Evolutionary conservation across 108 stramenopile genomes (phyloP).

Genomic region (Nitzschia inconspicua): DNA sequence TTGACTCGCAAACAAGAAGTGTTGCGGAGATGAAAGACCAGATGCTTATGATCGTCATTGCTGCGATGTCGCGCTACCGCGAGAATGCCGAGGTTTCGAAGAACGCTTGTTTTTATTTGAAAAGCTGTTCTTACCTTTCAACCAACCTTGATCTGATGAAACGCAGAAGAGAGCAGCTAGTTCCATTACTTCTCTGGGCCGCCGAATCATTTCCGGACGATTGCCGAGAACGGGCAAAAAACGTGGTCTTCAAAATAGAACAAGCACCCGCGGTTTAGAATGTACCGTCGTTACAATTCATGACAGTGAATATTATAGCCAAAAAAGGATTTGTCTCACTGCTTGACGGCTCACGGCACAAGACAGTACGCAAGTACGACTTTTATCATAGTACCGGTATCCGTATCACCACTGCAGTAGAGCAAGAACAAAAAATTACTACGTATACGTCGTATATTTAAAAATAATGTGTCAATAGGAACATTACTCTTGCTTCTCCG

Average conservation of each 20-base stretch:
- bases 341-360: no score
- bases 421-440: no score
- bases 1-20: conserved; percentile 13
- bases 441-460: no score
- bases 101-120: conserved; percentile 29
- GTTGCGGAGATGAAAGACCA: conserved; percentile 14
- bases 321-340: no score
- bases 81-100: conserved; percentile 24
- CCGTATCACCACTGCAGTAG: no score
- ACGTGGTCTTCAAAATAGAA: conserved; percentile 13
- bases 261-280: no score
- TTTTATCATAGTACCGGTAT: no score
- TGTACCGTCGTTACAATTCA: no score
- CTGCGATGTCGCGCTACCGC: conserved; percentile 22
- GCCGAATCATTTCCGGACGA: conserved; percentile 14
- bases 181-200: conserved; percentile 13
- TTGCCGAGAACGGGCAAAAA: conserved; percentile 15
- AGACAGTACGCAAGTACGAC: no score
- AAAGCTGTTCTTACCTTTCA: conserved; percentile 21
- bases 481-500: no score
- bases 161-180: not conserved
- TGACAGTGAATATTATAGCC: no score
- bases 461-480: no score
- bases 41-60: conserved; percentile 4
- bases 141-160: conserved; percentile 18